Conservation (phyloP, 2,329 filamentous ascomycete genomes). For the Colletotrichum orchidophilum region DNA sequence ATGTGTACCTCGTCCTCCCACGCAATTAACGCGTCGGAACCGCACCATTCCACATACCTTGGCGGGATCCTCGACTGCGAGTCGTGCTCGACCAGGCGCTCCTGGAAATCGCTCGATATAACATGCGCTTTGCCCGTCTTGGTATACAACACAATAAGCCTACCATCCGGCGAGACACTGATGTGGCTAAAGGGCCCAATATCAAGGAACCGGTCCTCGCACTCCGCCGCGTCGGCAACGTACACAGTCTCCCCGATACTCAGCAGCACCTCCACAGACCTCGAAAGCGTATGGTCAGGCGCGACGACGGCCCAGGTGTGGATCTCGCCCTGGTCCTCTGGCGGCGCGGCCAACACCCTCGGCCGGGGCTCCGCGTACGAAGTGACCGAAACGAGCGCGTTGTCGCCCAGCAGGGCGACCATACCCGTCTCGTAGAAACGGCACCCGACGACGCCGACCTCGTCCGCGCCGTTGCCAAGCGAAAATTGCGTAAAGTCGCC, state of each 20-base stretch:
- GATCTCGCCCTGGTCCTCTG: constrained; percentile 81
- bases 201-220: constrained; percentile 89
- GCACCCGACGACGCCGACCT: constrained; percentile 87
- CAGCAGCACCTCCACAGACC: constrained; percentile 91
- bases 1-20: constrained; percentile 99
- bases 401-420: constrained; percentile 90
- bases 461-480: constrained; percentile 87
- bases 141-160: constrained; percentile 88
- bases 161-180: constrained; percentile 89
- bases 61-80: constrained; percentile 86
- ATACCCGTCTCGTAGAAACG: constrained; percentile 92
- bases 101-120: constrained; percentile 94
- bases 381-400: constrained; percentile 85
- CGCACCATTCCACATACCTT: constrained; percentile 94
- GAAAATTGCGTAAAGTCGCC: constrained; percentile 96
- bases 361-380: constrained; percentile 92
- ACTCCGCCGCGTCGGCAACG: constrained; percentile 87
- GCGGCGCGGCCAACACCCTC: constrained; percentile 79
- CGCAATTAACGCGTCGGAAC: constrained; percentile 91
- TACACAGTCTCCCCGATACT: constrained; percentile 87
- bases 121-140: constrained; percentile 88
- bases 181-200: constrained; percentile 94
- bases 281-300: constrained; percentile 86
- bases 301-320: constrained; percentile 91
- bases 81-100: constrained; percentile 89